Evolutionary conservation across 140 eudicot species (phyloP).

Genomic region (Anethum foeniculum): DNA sequence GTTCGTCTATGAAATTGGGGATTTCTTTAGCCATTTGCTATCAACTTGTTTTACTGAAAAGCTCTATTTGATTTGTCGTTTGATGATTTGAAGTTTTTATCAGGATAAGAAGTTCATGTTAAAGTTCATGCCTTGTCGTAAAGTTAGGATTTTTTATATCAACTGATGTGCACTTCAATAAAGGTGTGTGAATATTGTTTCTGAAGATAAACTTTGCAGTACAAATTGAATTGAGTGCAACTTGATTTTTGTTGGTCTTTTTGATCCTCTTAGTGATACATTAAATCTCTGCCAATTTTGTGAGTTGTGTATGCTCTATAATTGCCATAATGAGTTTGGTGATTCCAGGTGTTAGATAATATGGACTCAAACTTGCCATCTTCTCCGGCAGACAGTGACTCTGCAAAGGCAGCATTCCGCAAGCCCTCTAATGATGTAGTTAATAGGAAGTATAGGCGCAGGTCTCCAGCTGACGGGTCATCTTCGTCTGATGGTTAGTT

Average conservation of each 20-base stretch:
- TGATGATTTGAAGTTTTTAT: background rate
- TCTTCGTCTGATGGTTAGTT: conserved; percentile 68
- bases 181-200: background rate
- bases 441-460: conserved; percentile 64
- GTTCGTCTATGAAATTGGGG: background rate
- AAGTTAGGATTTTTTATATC: background rate
- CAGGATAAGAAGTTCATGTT: background rate
- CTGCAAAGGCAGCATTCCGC: conserved; percentile 52
- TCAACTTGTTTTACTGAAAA: background rate
- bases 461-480: conserved; percentile 62
- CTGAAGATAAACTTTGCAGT: background rate
- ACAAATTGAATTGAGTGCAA: background rate
- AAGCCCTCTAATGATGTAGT: conserved; percentile 76
- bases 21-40: background rate
- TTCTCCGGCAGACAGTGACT: conserved; percentile 34
- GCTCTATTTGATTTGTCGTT: background rate
- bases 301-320: background rate
- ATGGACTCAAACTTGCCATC: conserved; percentile 54
- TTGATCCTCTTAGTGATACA: background rate
- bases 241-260: background rate
- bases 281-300: background rate
- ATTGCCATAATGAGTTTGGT: conserved; percentile 4
- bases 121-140: background rate
- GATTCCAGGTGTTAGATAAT: conserved; percentile 12
- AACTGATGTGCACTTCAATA: background rate